Base-by-base conservation (phyloP, 192 early-diverging fungal genomes). In the Lunasporangiospora selenospora region DNA sequence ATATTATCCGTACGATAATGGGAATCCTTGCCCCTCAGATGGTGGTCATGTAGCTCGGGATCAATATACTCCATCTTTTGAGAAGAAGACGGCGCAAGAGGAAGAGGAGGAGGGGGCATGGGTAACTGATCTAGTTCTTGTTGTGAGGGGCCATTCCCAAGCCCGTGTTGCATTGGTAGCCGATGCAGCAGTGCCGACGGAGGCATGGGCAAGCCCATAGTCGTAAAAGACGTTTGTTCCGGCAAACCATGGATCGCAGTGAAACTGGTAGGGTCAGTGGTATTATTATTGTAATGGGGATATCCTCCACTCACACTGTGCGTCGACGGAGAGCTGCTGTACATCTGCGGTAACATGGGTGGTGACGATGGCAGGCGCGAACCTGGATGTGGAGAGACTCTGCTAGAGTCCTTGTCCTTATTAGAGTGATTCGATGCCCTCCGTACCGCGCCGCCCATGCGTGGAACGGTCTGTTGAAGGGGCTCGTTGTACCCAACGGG, bases 221-320 rank as follows among this genome's bases (percentile, higher is more conserved):
- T 16, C 3, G 34, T 32, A 43, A 19, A 10, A 21, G 61, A 4
- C 8, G 49, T n/a, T n/a, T n/a, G n/a, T n/a, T n/a, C n/a, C n/a
- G n/a, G n/a, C n/a, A n/a, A n/a, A n/a, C n/a, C n/a, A n/a, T n/a
- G 10, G 0, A 30, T 36, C 4, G 36, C 13, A 12, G 11, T 19
- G 1, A 37, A 26, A 7, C 12, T 15, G 12, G 12, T 38, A 23
- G 37, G 36, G 21, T 53, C 52, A 4, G 23, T 2, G 6, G 31
- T 21, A 3, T 36, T 31, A 15, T 59, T 43, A 19, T 53, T 54
- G 37, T 66, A n/a, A n/a, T n/a, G n/a, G n/a, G n/a, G 66, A 15
- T 69, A 69, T 27, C 66, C 66, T 16, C 66, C 66, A 48, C 66
- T 58, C 11, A 52, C 36, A 10, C 66, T n/a, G n/a, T n/a, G n/a